A percentile compares a stretch with the other conserved stretches of the same genome.
Evolutionary conservation across 805 yeast species (phyloP).

Genomic region (Pichia membranifaciens): DNA sequence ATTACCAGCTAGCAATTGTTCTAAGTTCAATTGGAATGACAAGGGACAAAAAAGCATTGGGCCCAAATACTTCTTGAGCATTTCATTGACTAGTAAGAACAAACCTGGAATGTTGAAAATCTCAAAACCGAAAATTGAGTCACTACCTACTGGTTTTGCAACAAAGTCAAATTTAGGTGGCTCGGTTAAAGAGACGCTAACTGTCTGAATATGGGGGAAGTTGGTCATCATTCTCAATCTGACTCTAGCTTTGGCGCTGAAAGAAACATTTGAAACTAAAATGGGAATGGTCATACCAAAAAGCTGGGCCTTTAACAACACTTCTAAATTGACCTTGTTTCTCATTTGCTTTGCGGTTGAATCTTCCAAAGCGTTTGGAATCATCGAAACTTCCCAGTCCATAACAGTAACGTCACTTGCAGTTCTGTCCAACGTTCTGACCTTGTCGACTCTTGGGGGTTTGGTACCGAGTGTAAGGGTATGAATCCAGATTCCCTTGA

Average conservation of each 20-base stretch:
- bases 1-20: constrained; percentile 81
- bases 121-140: constrained; percentile 82
- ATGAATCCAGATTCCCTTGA: constrained; percentile 80
- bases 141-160: constrained; percentile 68
- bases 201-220: constrained; percentile 91
- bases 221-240: constrained; percentile 84
- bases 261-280: constrained; percentile 71
- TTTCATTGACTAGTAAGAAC: constrained; percentile 71
- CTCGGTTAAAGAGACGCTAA: constrained; percentile 76
- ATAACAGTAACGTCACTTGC: constrained; percentile 88
- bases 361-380: constrained; percentile 86
- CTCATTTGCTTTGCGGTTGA: constrained; percentile 78
- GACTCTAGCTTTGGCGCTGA: constrained; percentile 68
- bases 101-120: constrained; percentile 83
- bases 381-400: constrained; percentile 94
- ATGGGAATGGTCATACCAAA: constrained; percentile 83
- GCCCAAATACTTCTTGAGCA: constrained; percentile 82
- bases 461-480: constrained; percentile 90
- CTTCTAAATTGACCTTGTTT: constrained; percentile 75
- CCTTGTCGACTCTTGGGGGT: constrained; percentile 89
- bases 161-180: constrained; percentile 87
- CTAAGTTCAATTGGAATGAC: constrained; percentile 87
- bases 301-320: constrained; percentile 69
- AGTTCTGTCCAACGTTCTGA: constrained; percentile 87
- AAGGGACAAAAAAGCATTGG: constrained; percentile 86